Percentiles rank a stretch among this genome's conserved stretches.
Evolutionary conservation across 108 stramenopile genomes (phyloP).

Genomic region (Discostella pseudostelligera): DNA sequence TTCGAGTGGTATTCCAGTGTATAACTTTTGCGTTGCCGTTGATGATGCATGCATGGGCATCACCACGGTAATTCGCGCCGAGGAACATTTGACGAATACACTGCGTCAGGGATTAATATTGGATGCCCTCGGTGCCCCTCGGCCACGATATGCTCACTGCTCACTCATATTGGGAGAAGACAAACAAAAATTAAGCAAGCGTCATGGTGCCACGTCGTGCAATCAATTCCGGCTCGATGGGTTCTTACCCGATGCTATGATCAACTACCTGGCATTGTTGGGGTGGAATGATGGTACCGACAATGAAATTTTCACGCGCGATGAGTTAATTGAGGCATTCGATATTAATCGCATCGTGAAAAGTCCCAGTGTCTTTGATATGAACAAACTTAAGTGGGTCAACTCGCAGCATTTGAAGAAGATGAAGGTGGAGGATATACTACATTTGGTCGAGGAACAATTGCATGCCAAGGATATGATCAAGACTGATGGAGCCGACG

Average conservation of each 20-base stretch:
- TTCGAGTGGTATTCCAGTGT: conserved; percentile 91
- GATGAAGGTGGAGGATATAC: conserved; percentile 58
- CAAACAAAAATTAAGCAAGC: conserved; percentile 94
- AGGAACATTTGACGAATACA: conserved; percentile 98
- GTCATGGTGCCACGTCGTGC: conserved; percentile 97
- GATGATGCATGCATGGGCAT: conserved; percentile 97
- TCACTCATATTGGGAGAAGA: conserved; percentile 97
- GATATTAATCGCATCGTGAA: conserved; percentile 91
- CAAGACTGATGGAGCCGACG: conserved; percentile 55
- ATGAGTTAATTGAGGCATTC: conserved; percentile 94
- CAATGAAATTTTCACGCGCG: conserved; percentile 92
- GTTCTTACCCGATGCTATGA: conserved; percentile 93
- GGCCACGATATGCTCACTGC: conserved; percentile 94
- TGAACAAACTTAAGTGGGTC: conserved; percentile 96
- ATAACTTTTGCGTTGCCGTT: conserved; percentile 99
- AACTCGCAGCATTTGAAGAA: conserved; percentile 91
- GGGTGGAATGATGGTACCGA: conserved; percentile 99
- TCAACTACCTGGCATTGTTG: conserved; percentile 93
- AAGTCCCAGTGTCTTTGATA: conserved; percentile 94
- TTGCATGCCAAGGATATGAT: conserved; percentile 54
- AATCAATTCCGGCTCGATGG: conserved; percentile 93
- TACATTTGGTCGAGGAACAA: conserved; percentile 76
- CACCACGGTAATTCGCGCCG: conserved; percentile 95
- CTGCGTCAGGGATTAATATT: conserved; percentile 88
- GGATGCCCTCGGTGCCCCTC: conserved; percentile 85